Evolutionary conservation across 352 stramenopile genomes (phyloP), one percentile per base, ranked within the genome.

Genomic region (Pythium periplocum): DNA sequence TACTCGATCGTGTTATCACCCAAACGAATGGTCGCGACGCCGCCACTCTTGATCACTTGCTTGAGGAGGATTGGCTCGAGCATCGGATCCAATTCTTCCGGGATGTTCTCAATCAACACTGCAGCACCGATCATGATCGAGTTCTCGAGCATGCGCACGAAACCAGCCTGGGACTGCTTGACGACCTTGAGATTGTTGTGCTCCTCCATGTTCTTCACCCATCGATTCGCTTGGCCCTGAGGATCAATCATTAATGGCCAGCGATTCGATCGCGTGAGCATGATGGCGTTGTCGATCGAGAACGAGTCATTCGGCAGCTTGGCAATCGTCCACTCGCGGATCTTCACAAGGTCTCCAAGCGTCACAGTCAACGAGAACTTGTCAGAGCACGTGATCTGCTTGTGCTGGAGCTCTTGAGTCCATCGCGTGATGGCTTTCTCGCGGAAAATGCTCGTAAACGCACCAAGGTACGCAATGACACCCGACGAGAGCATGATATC

Each of bases 191-290:
- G 61, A 12, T 82, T 91, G 41, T 82, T 88, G 36, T 74, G 75
- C 44, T 85, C 76, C 60, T 98, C 90, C 87, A 98, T 96, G 57
- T 96, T 97, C 58, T 96, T 96, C 1, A 98, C 79, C 94, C 94
- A 98, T 31, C 87, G 82, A 60, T 97, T 98, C 0, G 93, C 93
- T 57, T 98, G 94, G 1, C 89, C 93, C 61, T 98, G 92, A 0
- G 94, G 95, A 39, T 98, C 95, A 46, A 98, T 98, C 92, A 98
- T 97, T n/a, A 98, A 71, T 6, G 95, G 95, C 92, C 93, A 98
- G 2, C 91, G 83, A 57, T 96, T 97, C 51, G 73, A 93, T 9
- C 80, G 68, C 36, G 90, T 79, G 10, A 98, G 58, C 80, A 98
- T 97, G 62, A 98, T 97, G 8, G 78, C 93, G 55, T 98, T 98